These are phyloP conservation scores for Tolypocladium sp. DNA, from an alignment of 2,329 filamentous ascomycete species.

Conservation along the genomic window DNA sequence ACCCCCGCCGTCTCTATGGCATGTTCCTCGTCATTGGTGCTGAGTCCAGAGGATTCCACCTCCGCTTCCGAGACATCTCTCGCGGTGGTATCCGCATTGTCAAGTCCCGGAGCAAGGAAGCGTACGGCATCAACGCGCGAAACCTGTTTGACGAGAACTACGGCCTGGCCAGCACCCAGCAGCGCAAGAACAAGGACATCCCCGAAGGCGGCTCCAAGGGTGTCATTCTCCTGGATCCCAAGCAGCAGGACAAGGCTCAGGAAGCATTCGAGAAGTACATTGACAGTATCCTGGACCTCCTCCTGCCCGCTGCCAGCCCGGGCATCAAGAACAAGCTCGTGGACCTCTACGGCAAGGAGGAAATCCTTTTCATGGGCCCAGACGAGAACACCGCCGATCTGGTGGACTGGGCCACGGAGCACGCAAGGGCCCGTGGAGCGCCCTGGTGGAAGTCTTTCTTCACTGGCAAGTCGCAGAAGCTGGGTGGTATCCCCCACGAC, in stretches of 20 bases:
- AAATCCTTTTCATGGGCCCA: conserved; percentile 97
- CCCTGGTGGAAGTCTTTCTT: conserved; percentile 99
- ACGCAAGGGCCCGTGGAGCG: conserved; percentile 77
- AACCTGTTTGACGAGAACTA: conserved; percentile 99
- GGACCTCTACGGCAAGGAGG: conserved; percentile 86
- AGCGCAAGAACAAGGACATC: conserved; percentile 99
- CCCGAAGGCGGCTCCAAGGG: conserved; percentile 97
- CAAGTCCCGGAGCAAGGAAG: conserved; percentile 93
- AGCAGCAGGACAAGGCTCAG: conserved; percentile 84
- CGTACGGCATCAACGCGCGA: conserved; percentile 91
- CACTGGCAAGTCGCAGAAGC: conserved; percentile 92
- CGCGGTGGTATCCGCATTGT: conserved; percentile 97
- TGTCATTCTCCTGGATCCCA: conserved; percentile 86
- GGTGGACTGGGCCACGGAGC: conserved; percentile 97
- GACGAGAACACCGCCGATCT: conserved; percentile 98
- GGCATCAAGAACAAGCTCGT: conserved; percentile 99
- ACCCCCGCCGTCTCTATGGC: conserved; percentile 85
- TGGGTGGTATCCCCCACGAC: conserved; percentile 96
- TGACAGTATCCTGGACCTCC: conserved; percentile 91
- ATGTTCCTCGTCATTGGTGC: conserved; percentile 99
- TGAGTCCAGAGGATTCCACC: conserved; percentile 93
- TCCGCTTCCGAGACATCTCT: conserved; percentile 94
- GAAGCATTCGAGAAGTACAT: conserved; percentile 99
- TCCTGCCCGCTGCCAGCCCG: conserved; percentile 80
- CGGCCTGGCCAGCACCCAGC: conserved; percentile 93